Base-by-base conservation (phyloP, 2,329 filamentous ascomycete genomes). In the Diaporthe aspalathi region DNA sequence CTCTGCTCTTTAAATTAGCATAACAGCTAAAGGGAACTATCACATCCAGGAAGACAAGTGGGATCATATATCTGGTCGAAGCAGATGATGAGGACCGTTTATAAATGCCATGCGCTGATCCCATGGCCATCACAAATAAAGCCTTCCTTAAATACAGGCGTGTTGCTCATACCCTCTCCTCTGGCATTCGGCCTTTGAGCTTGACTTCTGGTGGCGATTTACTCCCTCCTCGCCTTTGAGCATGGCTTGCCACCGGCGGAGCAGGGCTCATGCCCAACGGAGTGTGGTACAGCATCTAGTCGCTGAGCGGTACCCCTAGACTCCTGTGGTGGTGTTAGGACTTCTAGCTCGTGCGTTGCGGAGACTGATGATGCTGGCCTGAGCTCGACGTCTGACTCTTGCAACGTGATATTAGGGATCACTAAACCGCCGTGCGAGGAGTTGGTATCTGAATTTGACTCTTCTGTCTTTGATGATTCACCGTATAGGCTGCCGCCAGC, bases 131-230 rank as follows among this genome's bases (percentile, higher is more conserved):
- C 9, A 32, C 2, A 32, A 32, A 24, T 47, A n/a, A n/a, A 14
- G 27, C 49, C 14, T 56, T 47, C 27, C 52, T 35, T 3, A 60
- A 35, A 5, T 56, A 62, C n/a, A 60, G 40, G 20, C 40, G 47
- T n/a, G 27, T 47, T 17, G 68, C 68, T 2, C 68, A 7, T 2
- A 57, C 54, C 27, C 56, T 73, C 17, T 65, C 38, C 40, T 56
- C 54, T 20, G 57, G 20, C 5, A 38, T 32, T 6, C 32, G 38
- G n/a, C 47, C 14, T 43, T 57, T 67, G 53, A 35, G 38, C 24
- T 72, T 70, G 20, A 32, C n/a, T 32, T 56, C 62, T 24, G 35
- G n/a, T 1, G 38, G 62, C 3, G 67, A 63, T 29, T 62, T 29
- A 20, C 12, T 62, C 45, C 32, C 17, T 27, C 7, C 38, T 35